phyloP scores from a whole-genome alignment of 23 red algal genomes.

The Gracilaria vermiculophylla region DNA sequence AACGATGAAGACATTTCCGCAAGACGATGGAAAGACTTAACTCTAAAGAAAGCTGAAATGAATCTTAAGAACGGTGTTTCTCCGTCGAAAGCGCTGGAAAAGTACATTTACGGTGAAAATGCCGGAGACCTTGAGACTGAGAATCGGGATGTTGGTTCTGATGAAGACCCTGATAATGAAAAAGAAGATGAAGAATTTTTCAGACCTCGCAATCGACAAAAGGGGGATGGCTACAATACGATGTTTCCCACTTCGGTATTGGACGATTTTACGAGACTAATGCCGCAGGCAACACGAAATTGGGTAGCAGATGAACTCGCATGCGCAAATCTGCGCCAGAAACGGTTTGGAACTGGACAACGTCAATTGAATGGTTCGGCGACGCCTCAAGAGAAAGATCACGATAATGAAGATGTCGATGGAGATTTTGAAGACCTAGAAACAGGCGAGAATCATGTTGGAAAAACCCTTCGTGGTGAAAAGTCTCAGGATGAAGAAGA shows the following conservation, averaged over 20 bases:
- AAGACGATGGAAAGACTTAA: conserved; percentile 41
- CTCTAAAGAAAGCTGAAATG: conserved; percentile 22
- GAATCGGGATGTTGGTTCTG: not conserved
- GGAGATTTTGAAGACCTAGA: conserved; percentile 85
- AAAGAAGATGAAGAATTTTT: conserved; percentile 66
- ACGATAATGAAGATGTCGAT: conserved; percentile 19
- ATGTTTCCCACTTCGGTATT: conserved; percentile 22
- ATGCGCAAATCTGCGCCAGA: conserved; percentile 23
- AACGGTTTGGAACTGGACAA: conserved; percentile 69
- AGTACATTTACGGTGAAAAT: conserved; percentile 59
- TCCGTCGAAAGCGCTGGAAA: conserved; percentile 45
- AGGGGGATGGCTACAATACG: not conserved
- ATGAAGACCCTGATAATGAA: conserved; percentile 19
- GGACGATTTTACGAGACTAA: conserved; percentile 61
- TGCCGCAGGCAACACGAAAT: conserved; percentile 25
- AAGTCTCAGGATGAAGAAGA: not conserved
- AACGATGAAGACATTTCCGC: conserved; percentile 18
- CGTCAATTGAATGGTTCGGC: not conserved
- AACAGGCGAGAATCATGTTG: conserved; percentile 40
- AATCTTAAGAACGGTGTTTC: conserved; percentile 24
- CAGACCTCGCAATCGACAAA: conserved; percentile 10
- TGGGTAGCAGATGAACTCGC: conserved; percentile 57
- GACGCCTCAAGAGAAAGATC: not conserved
- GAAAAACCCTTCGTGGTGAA: not conserved
- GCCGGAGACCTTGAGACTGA: not conserved